Base-by-base conservation (phyloP, 305 asterid genomes). In the Solanum hybrid region DNA sequence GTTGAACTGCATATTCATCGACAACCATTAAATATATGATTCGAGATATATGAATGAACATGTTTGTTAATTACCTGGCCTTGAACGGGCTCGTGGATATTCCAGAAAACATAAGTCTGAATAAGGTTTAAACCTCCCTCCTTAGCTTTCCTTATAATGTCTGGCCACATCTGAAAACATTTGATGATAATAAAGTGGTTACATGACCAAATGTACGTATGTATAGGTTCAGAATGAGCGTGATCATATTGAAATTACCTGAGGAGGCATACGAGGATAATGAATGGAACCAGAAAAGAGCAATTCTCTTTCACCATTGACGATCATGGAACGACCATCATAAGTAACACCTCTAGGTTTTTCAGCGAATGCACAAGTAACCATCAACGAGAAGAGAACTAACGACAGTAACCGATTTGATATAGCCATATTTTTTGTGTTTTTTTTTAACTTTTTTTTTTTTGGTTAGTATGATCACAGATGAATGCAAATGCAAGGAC, bases 21-120 rank as follows among this genome's bases (percentile, higher is more conserved):
- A 28, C 1, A 51, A 42, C 10, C 10, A 4, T 57, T 86, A 34
- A 7, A 61, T 18, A 61, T 3, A 18, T 57, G 3, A 57, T 57
- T 57, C 69, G 24, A 18, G 69, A 20, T 20, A 20, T 37, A n/a
- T 39, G 35, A 37, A 40, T 10, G 28, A 83, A 69, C 31, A 67
- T n/a, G 26, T n/a, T 22, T 24, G 37, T 83, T 29, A 20, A 20
- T 84, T 92, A 95, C 98, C 96, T 95, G 93, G 57, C 98, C 98
- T 89, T 95, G 93, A 64, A 92, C 93, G 4, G 99, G 99, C 92
- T 97, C 99, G 24, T 97, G 99, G 89, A 93, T 46, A 90, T 97
- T 97, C 99, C 99, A 97, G 85, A 97, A 97, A 4, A 97, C 94
- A 51, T 97, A 97, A 33, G 99, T 97, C 89, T 96, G 97, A 34